These are phyloP conservation scores for Eucalyptus erythrocorys DNA, from an alignment of 345 rosid species.

Conservation along the genomic window DNA sequence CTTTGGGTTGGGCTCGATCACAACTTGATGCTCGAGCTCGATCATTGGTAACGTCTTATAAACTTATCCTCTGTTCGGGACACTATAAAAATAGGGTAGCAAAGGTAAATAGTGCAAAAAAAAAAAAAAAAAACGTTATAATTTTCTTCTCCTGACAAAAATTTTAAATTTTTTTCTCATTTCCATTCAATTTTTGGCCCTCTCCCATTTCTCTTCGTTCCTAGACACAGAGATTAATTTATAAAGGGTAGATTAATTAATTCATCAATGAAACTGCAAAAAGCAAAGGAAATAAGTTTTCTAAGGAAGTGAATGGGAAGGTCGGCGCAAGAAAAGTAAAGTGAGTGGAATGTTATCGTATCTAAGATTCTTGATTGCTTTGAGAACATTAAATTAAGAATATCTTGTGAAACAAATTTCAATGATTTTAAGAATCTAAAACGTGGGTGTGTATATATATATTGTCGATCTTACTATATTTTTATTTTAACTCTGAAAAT, in stretches of 20 bases:
- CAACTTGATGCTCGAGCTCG: neutral
- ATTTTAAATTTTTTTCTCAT: neutral
- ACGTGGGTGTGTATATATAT: no score
- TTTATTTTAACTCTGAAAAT: no score
- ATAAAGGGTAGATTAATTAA: neutral
- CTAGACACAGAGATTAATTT: neutral
- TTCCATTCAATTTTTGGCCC: neutral
- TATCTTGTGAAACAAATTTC: neutral
- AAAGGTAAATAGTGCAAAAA: neutral
- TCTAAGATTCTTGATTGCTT: neutral
- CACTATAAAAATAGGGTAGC: neutral
- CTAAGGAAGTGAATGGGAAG: neutral
- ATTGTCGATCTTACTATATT: no score
- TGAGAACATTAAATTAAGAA: neutral
- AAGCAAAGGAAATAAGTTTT: neutral
- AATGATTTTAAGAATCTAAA: neutral
- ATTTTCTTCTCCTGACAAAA: no score
- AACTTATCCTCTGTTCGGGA: accelerated
- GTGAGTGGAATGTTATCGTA: neutral
- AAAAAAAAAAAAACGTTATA: neutral
- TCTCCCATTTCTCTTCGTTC: neutral
- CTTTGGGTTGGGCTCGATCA: neutral
- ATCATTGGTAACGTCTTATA: neutral
- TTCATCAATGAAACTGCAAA: neutral
- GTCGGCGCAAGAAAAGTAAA: neutral